Base-by-base conservation (phyloP, 2,329 filamentous ascomycete genomes). In the Colletotrichum sp. region DNA sequence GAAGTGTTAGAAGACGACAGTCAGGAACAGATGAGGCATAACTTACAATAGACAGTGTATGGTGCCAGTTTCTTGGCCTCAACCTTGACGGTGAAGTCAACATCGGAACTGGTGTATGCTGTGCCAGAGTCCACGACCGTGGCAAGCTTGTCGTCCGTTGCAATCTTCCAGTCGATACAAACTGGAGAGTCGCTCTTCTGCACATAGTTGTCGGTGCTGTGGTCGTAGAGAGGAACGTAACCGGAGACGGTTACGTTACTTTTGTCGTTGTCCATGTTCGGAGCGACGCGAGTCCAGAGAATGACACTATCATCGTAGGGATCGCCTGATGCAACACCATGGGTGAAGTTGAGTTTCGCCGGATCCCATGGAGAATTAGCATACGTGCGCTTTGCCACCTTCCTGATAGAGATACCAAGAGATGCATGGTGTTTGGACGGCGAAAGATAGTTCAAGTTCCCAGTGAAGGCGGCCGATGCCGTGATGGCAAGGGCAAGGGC, bases 1-100 rank as follows among this genome's bases (percentile, higher is more conserved):
- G 26, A 12, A 13, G 18, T 13, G 30, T 72, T 2, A 72, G 6
- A 26, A 30, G 9, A 6, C 13, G 6, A 24, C 26, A 39, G 1
- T 32, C n/a, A n/a, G 5, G n/a, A 13, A 18, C 8, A 89, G 80
- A 81, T 52, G 16, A n/a, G 1, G 2, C 36, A 80, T 52, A 8
- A 28, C 74, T 60, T 36, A 52, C 81, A 93, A 82, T 95, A 95
- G 3, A 86, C 88, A 0, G 92, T 95, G 80, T 91, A 94, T 0
- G 93, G 88, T 68, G 90, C 85, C 55, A 95, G 82, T 16, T 89
- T 89, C 65, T 84, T 88, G 2, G 93, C 93, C 82, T 95, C 93
- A 16, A 95, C 90, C 88, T 95, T 95, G 76, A 95, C 86, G 0
- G 94, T 95, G 81, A 93, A 96, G 81, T 96, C 94, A 64, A 95